Base-by-base conservation (phyloP, 2,329 filamentous ascomycete species). In the Penicillium sp. region DNA sequence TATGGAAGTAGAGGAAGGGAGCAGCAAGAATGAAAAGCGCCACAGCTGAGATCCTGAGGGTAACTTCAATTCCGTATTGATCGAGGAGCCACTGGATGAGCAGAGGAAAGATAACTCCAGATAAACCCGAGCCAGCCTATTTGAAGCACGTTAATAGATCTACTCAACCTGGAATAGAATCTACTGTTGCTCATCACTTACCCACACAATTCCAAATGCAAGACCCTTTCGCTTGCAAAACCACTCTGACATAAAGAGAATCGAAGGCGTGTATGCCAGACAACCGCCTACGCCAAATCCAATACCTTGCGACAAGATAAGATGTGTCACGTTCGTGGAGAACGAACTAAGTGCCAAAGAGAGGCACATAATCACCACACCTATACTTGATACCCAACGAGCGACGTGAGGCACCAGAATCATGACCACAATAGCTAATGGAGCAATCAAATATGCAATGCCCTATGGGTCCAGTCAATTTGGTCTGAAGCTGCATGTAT, bases 181-280 rank as follows among this genome's bases (percentile, higher is more conserved):
- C 7, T 28, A 10, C n/a, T 18, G 13, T 7, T 3, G 9, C 3
- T 6, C 9, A 10, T 35, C 13, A 51, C 65, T 55, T 40, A 66
- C 72, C 73, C 75, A 76, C 31, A 76, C 72, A 6, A 73, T 69
- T 5, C 78, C 78, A 53, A 74, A 78, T 0, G 77, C 77, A 18
- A 80, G 66, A 1, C 76, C 75, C 57, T 76, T 74, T 5, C 72
- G 64, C 20, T 64, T 62, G 7, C 76, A 69, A 60, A 79, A 80
- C 71, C 60, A 83, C 57, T 79, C 75, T 43, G 78, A 74, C 37
- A 79, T 65, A 46, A 73, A 75, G 25, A 74, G 63, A 27, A 78
- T 71, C 2, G 72, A 71, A 0, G 75, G 75, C 13, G 60, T 76
- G 59, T 70, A 81, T 4, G 77, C 63, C 0, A 79, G 42, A 9